Percentiles rank a stretch among this genome's conserved stretches.
phyloP scores from a whole-genome alignment of 2,329 filamentous ascomycete genomes.

The Macrophomina tecta region DNA sequence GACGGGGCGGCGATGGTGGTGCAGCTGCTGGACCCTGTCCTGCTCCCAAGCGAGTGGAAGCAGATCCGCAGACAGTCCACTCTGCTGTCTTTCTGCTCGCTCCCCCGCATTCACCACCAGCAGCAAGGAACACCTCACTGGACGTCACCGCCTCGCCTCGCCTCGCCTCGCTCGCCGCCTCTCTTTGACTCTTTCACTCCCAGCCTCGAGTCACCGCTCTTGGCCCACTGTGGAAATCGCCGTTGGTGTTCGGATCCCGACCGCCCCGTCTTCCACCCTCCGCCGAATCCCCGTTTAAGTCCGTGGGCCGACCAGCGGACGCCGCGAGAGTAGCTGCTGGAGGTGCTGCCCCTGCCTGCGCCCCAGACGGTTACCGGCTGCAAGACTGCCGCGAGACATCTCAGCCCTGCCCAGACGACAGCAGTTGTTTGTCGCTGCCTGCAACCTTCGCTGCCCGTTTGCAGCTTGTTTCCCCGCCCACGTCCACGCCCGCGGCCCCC shows the following conservation, averaged over 20 bases:
- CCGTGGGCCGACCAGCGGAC: neutral
- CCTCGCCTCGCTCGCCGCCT: too few relatives aligned
- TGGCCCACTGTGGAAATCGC: conserved; percentile 11
- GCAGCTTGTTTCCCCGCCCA: neutral
- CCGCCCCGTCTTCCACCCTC: conserved; percentile 17
- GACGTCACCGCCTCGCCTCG: neutral
- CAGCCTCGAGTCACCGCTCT: conserved; percentile 6
- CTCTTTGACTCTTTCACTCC: neutral
- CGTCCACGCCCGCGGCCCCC: neutral
- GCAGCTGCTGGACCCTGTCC: neutral
- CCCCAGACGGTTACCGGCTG: conserved; percentile 12
- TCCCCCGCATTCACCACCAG: neutral
- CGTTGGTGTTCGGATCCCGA: conserved; percentile 8
- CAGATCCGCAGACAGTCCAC: conserved; percentile 8
- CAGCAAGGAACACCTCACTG: neutral
- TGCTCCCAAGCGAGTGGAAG: conserved; percentile 5
- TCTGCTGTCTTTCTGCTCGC: neutral
- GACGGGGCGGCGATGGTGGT: neutral
- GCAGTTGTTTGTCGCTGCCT: neutral
- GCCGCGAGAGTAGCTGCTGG: neutral
- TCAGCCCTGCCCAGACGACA: conserved; percentile 14
- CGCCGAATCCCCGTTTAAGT: conserved; percentile 13
- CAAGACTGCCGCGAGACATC: conserved; percentile 12
- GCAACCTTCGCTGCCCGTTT: neutral
- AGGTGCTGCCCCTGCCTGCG: conserved; percentile 1